A percentile compares a stretch with the other conserved stretches of the same genome.
Evolutionary conservation across 768 basidiomycete genomes (phyloP).

Genomic region (Pisolithus tinctorius): DNA sequence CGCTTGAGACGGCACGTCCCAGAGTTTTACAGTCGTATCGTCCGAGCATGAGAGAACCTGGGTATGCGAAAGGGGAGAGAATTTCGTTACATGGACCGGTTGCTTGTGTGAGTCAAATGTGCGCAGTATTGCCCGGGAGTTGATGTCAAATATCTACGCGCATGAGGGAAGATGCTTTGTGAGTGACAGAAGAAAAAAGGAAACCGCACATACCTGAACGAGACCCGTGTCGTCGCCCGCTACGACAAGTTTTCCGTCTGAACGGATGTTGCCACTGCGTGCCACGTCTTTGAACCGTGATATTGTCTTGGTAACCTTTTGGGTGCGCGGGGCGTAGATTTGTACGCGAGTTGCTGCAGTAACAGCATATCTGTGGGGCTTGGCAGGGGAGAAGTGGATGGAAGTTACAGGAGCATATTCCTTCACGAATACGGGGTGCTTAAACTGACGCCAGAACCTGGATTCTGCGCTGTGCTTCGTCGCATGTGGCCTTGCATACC

Average conservation of each 20-base stretch:
- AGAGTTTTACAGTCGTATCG: slow-evolving; percentile 88
- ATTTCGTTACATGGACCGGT: slow-evolving; percentile 91
- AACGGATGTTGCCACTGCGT: slow-evolving; percentile 79
- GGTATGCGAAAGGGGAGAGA: slow-evolving; percentile 74
- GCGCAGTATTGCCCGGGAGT: slow-evolving; percentile 87
- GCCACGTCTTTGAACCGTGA: slow-evolving; percentile 97
- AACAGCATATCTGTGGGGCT: slow-evolving; percentile 92
- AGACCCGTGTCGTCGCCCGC: slow-evolving; percentile 94
- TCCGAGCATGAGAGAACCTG: slow-evolving; percentile 93
- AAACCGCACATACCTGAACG: slow-evolving; percentile 46
- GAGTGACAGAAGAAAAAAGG: not conserved
- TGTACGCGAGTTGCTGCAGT: slow-evolving; percentile 91
- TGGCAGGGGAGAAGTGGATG: slow-evolving; percentile 81
- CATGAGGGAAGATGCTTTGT: not conserved
- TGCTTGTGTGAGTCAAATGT: slow-evolving; percentile 92
- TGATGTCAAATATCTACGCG: slow-evolving; percentile 82
- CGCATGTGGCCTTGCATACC: slow-evolving; percentile 49
- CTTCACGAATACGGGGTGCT: slow-evolving; percentile 89
- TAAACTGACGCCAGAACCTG: slow-evolving; percentile 82
- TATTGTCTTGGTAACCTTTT: slow-evolving; percentile 94
- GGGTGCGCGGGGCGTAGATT: slow-evolving; percentile 93
- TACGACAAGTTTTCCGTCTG: slow-evolving; percentile 90
- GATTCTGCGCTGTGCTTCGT: slow-evolving; percentile 68
- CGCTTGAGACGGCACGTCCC: slow-evolving; percentile 91
- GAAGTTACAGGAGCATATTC: slow-evolving; percentile 96